phyloP scores from a whole-genome alignment of 495 filamentous ascomycete genomes.

The Stereocaulon alpinum region DNA sequence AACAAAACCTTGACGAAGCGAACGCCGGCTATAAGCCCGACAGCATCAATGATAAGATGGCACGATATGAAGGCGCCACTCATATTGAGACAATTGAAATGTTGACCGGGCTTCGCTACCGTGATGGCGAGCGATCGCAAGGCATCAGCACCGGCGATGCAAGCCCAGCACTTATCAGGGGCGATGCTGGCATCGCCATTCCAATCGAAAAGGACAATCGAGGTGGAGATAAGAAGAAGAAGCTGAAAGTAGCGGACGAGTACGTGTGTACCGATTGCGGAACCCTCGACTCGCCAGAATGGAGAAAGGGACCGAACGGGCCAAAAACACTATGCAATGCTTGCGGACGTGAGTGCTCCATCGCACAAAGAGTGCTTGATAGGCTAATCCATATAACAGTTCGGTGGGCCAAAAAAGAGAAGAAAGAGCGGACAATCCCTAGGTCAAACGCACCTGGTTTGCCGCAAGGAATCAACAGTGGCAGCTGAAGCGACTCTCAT shows the following conservation, averaged over 20 bases:
- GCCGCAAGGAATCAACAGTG: conserved; percentile 20
- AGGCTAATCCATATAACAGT: conserved; percentile 26
- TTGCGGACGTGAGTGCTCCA: conserved; percentile 58
- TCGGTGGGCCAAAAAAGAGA: conserved; percentile 72
- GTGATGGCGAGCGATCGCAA: conserved; percentile 77
- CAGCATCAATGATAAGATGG: conserved; percentile 68
- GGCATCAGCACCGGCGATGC: conserved; percentile 80
- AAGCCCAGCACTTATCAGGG: conserved; percentile 70
- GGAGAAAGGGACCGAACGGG: conserved; percentile 87
- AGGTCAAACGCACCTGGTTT: conserved; percentile 19
- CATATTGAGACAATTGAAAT: conserved; percentile 88
- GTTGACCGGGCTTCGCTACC: conserved; percentile 80
- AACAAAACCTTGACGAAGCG: conserved; percentile 70
- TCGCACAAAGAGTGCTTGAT: conserved; percentile 1
- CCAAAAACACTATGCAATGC: conserved; percentile 97
- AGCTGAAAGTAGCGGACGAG: conserved; percentile 80
- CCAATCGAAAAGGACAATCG: conserved; percentile 58
- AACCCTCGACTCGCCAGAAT: conserved; percentile 88
- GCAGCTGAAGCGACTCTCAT: conserved; percentile 15
- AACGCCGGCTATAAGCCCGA: conserved; percentile 58
- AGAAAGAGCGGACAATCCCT: conserved; percentile 40
- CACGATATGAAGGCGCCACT: conserved; percentile 58
- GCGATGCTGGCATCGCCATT: conserved; percentile 77
- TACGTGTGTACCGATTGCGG: conserved; percentile 96
- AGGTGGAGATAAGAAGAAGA: conserved; percentile 72